Percentiles rank a stretch among this genome's conserved stretches.
Conservation (phyloP, 306 rosid species). For the Albizia julibrissin region DNA sequence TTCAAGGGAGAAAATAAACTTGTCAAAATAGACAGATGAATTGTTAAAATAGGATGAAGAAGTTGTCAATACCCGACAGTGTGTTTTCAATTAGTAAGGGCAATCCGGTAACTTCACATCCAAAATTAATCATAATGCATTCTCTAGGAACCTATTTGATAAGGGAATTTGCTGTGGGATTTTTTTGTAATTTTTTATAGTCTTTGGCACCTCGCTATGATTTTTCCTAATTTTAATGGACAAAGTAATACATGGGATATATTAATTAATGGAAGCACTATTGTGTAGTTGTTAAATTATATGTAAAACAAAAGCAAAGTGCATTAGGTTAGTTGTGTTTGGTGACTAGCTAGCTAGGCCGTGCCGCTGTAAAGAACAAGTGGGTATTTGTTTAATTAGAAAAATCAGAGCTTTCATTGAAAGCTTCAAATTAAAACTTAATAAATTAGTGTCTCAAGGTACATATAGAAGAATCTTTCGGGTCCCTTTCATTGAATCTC, state of each 20-base stretch:
- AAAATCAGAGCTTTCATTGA: background rate
- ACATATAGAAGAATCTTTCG: conserved; percentile 1
- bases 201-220: too few species aligned
- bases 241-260: background rate
- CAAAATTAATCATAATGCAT: too few species aligned
- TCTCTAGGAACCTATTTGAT: too few species aligned
- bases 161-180: too few species aligned
- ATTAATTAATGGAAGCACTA: background rate
- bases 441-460: background rate
- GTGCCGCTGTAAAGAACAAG: background rate
- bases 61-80: too few species aligned
- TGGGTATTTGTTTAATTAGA: background rate
- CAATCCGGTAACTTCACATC: too few species aligned
- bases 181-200: too few species aligned
- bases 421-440: background rate
- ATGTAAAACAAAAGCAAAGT: conserved; percentile 1
- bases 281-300: background rate
- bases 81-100: too few species aligned
- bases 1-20: too few species aligned
- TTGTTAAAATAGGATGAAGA: too few species aligned
- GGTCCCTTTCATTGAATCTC: conserved; percentile 26
- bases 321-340: background rate
- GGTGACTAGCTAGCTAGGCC: background rate
- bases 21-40: too few species aligned
- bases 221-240: background rate